Base-by-base conservation (phyloP, 2,329 filamentous ascomycete species). In the Pyrenophora tritici-repentis region DNA sequence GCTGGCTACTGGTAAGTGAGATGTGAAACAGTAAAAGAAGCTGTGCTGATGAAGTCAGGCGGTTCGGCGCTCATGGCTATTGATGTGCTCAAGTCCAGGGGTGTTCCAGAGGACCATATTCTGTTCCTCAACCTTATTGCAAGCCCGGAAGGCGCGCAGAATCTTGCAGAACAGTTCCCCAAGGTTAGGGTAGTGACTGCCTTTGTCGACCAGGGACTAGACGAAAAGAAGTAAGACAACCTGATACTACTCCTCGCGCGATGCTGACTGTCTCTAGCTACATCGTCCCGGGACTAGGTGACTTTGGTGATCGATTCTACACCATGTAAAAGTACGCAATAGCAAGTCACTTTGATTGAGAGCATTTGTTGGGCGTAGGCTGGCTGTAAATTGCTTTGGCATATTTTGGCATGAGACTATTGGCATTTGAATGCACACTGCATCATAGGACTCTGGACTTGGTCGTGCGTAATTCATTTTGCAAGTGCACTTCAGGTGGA, bases 61-160 rank as follows among this genome's bases (percentile, higher is more conserved):
- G 94, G 94, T 39, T 97, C 92, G 50, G 94, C 94, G 44, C 94
- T 91, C 50, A 96, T 99, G 90, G 94, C 94, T 24, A 92, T 97
- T 14, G 90, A 97, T 59, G 91, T 97, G 3, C 81, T 99, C 62
- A 95, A 90, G 72, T 86, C 86, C 33, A 87, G 90, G 59, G 94
- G 94, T 26, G 94, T 99, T 4, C 91, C 92, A 0, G 94, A 97
- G 76, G 90, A 97, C 62, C 88, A 90, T 50, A 99, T 99, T 56
- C 80, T 97, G 33, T 99, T 99, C 78, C 81, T 99, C 51, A 99
- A 99, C 74, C 79, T 99, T 55, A 97, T 99, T 70, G 92, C 94
- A n/a, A 97, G 92, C 71, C 94, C 94, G 0, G 88, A 96, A 70
- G 94, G 94, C 5, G 89, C 96, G 60, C 84, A 86, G 66, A 92